Conservation (phyloP, 2,329 filamentous ascomycete genomes). For the Fusarium torulosum region DNA sequence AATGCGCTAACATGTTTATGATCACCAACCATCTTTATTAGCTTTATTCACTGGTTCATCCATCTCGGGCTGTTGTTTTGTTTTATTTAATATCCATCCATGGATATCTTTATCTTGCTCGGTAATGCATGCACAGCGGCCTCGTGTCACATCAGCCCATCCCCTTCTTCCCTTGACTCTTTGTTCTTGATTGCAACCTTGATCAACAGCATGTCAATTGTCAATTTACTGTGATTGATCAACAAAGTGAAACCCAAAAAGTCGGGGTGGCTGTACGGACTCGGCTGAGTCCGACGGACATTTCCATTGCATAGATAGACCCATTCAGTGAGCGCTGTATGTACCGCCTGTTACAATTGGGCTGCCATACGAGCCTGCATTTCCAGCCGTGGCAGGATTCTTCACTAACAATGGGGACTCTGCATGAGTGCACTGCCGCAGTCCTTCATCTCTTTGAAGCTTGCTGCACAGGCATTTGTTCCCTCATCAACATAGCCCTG, state of each 20-base stretch:
- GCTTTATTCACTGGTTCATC: neutral
- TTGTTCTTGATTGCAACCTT: neutral
- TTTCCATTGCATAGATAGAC: slow-evolving; percentile 5
- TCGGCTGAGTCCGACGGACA: slow-evolving; percentile 35
- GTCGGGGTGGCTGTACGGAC: slow-evolving; percentile 33
- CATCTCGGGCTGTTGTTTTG: neutral
- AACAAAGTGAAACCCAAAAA: neutral
- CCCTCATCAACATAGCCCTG: slow-evolving; percentile 24
- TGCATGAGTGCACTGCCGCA: slow-evolving; percentile 33
- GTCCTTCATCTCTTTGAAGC: slow-evolving; percentile 19
- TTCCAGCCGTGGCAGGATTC: neutral
- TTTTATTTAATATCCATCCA: neutral
- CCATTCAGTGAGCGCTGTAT: neutral
- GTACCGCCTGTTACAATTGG: slow-evolving; percentile 20
- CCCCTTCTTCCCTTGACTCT: neutral
- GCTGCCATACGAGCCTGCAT: neutral
- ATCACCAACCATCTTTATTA: neutral
- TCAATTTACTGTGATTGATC: neutral
- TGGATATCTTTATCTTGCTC: neutral
- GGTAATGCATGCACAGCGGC: neutral
- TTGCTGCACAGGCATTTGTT: slow-evolving; percentile 15
- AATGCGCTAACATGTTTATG: neutral
- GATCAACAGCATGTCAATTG: neutral
- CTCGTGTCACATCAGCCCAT: neutral
- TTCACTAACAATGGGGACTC: slow-evolving; percentile 22